phyloP scores from a whole-genome alignment of 805 yeast genomes.

The Jamesozyma lodderae region DNA sequence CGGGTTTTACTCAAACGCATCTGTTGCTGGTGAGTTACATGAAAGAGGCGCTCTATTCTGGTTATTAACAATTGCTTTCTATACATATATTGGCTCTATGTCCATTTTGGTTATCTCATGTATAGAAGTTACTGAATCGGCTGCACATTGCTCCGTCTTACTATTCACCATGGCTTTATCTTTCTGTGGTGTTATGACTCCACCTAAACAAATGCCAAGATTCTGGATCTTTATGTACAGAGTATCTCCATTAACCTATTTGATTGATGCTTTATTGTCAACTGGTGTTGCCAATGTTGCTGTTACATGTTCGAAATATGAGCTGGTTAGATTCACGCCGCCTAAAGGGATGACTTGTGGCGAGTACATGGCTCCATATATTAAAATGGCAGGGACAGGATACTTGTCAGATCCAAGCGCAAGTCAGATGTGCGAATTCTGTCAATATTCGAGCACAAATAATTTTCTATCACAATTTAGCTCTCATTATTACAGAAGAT shows the following conservation, averaged over 20 bases:
- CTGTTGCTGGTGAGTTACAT: conserved; percentile 37
- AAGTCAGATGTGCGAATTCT: conserved; percentile 48
- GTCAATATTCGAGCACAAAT: conserved; percentile 49
- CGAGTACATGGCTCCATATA: conserved; percentile 38
- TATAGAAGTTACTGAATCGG: conserved; percentile 49
- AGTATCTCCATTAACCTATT: conserved; percentile 62
- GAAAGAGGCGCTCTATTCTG: conserved; percentile 52
- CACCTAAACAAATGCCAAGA: conserved; percentile 52
- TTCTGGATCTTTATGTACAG: conserved; percentile 80
- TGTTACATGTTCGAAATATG: conserved; percentile 42
- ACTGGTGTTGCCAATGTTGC: conserved; percentile 45
- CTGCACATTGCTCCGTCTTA: conserved; percentile 51
- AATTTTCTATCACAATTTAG: conserved; percentile 44
- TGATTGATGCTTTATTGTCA: conserved; percentile 46
- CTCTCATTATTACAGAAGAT: conserved; percentile 31
- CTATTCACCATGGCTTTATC: conserved; percentile 55
- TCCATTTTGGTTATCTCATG: conserved; percentile 55
- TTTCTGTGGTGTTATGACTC: conserved; percentile 72
- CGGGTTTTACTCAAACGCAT: conserved; percentile 58
- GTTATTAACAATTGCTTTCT: conserved; percentile 39
- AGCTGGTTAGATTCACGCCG: conserved; percentile 43
- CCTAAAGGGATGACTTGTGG: conserved; percentile 52
- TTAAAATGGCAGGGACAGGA: conserved; percentile 37
- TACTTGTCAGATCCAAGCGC: conserved; percentile 37
- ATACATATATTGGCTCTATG: conserved; percentile 46